A percentile compares a stretch with the other conserved stretches of the same genome.
Conservation (phyloP, 2,329 filamentous ascomycete genomes). For the Microcera coccophila region DNA sequence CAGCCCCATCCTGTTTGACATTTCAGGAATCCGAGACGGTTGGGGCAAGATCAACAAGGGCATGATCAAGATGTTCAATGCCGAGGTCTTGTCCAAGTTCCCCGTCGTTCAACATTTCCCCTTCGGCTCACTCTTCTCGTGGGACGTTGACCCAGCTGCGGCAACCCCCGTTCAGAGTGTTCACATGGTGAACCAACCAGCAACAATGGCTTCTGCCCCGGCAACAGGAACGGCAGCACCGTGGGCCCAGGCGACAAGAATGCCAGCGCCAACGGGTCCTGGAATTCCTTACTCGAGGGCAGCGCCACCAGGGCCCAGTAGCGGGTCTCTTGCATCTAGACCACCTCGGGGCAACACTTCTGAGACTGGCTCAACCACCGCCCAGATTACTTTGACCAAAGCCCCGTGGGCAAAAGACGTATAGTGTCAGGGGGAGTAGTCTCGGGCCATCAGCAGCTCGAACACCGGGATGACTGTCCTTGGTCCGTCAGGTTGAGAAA, state of each 20-base stretch:
- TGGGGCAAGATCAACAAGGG: slow-evolving; percentile 99
- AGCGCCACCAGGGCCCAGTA: slow-evolving; percentile 28
- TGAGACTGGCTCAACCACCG: slow-evolving; percentile 31
- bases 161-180: slow-evolving; percentile 44
- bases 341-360: slow-evolving; percentile 17
- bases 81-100: slow-evolving; percentile 93
- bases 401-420: slow-evolving; percentile 44
- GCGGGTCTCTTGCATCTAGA: slow-evolving; percentile 23
- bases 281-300: slow-evolving; percentile 40
- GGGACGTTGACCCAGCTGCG: slow-evolving; percentile 65
- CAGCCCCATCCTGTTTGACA: slow-evolving; percentile 89
- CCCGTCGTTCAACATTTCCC: slow-evolving; percentile 97
- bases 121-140: slow-evolving; percentile 76
- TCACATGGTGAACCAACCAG: slow-evolving; percentile 57
- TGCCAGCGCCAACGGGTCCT: slow-evolving; percentile 33
- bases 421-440: no score
- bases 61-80: slow-evolving; percentile 99
- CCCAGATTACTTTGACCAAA: slow-evolving; percentile 41
- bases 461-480: no score
- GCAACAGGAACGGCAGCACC: slow-evolving; percentile 40
- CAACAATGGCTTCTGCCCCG: slow-evolving; percentile 18
- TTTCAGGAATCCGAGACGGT: slow-evolving; percentile 84
- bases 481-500: no score
- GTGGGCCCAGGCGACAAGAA: slow-evolving; percentile 41
- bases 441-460: no score